These are phyloP conservation scores for Globisporangium nodosum DNA, from an alignment of 352 stramenopile species.

Conservation along the genomic window DNA sequence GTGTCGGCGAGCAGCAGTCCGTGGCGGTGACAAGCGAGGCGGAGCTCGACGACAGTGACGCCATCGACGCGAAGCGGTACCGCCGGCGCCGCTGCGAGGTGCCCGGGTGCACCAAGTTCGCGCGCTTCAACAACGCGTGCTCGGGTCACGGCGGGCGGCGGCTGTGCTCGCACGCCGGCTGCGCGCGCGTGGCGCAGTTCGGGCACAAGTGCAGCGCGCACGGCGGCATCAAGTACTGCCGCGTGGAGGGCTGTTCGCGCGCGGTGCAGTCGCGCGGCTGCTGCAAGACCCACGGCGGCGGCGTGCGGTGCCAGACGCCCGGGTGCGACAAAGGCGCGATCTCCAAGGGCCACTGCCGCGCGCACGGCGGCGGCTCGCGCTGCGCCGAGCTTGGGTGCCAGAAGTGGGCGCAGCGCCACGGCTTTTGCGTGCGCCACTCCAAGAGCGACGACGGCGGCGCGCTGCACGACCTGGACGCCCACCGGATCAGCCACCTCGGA, in stretches of 20 bases:
- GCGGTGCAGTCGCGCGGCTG: constrained; percentile 79
- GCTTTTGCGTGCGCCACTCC: constrained; percentile 72
- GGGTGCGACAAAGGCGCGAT: constrained; percentile 83
- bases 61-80: constrained; percentile 43
- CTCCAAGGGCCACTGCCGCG: constrained; percentile 79
- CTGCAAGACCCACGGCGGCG: constrained; percentile 84
- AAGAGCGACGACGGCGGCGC: constrained; percentile 21
- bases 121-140: constrained; percentile 73
- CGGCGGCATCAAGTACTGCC: constrained; percentile 73
- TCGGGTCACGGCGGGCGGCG: constrained; percentile 66
- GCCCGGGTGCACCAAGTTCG: constrained; percentile 65
- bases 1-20: too few relatives aligned
- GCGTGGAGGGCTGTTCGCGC: constrained; percentile 57
- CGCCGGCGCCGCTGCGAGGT: constrained; percentile 61
- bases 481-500: too few relatives aligned
- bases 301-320: constrained; percentile 70
- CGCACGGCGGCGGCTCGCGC: constrained; percentile 73
- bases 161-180: constrained; percentile 63
- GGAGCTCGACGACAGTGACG: not conserved
- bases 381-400: constrained; percentile 60
- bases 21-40: not conserved
- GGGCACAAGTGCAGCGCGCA: constrained; percentile 80
- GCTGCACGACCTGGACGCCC: not conserved
- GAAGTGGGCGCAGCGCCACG: constrained; percentile 73
- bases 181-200: constrained; percentile 68